phyloP scores from a whole-genome alignment of 2,329 filamentous ascomycete species.

The Mycogone perniciosa region DNA sequence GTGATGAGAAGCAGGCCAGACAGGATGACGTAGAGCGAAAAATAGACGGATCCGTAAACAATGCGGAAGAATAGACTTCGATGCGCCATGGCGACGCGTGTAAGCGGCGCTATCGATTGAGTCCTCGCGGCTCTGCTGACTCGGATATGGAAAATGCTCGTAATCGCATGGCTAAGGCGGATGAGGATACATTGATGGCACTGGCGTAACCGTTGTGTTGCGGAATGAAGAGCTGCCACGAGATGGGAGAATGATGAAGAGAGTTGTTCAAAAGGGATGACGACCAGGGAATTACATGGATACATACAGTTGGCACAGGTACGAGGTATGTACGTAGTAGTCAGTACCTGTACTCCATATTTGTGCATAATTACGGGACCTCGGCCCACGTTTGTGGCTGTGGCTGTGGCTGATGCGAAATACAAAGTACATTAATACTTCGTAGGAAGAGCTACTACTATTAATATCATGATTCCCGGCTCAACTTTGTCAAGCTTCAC shows the following conservation, averaged over 20 bases:
- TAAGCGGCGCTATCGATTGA: conserved; percentile 6
- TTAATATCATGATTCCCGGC: neutral
- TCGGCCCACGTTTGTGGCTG: neutral
- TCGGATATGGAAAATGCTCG: conserved; percentile 10
- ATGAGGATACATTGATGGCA: conserved; percentile 15
- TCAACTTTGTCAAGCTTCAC: neutral
- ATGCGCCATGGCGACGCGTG: conserved; percentile 14
- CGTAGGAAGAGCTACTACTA: neutral
- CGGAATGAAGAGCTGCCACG: neutral
- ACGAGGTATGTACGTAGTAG: too few relatives aligned
- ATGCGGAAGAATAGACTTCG: conserved; percentile 61
- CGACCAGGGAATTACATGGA: too few relatives aligned
- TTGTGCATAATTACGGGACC: neutral
- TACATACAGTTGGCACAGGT: too few relatives aligned
- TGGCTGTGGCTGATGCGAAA: neutral
- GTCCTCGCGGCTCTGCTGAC: conserved; percentile 11
- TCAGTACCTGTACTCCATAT: too few relatives aligned
- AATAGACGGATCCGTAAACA: conserved; percentile 75
- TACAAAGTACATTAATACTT: neutral
- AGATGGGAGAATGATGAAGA: neutral
- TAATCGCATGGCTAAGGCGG: conserved; percentile 24
- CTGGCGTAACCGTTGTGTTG: conserved; percentile 3
- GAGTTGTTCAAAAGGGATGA: neutral
- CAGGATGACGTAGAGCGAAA: conserved; percentile 67
- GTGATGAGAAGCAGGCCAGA: conserved; percentile 70